Evolutionary conservation across 83 land plant species (phyloP).

Genomic region (Picea abies): DNA sequence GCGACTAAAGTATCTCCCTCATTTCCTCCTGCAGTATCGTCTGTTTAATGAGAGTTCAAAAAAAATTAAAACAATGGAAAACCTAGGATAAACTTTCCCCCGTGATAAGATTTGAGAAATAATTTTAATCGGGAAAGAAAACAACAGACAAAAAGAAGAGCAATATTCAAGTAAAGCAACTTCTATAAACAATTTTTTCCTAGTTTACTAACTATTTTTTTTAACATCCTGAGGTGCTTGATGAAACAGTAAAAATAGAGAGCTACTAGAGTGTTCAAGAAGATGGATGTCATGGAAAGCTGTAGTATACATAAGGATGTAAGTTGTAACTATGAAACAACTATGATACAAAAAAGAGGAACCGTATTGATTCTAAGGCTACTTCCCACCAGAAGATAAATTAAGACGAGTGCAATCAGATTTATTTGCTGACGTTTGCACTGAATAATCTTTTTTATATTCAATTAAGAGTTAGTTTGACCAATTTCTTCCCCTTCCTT

Average conservation of each 20-base stretch:
- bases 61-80: not conserved
- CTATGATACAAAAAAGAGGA: too few species aligned
- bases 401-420: too few species aligned
- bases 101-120: not conserved
- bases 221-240: not conserved
- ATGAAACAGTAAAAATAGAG: not conserved
- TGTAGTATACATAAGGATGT: not conserved
- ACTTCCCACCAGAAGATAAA: too few species aligned
- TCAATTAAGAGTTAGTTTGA: too few species aligned
- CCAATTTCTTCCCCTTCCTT: too few species aligned
- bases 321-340: too few species aligned
- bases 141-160: not conserved
- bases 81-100: not conserved
- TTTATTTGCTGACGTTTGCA: too few species aligned
- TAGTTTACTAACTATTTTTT: not conserved
- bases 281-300: not conserved
- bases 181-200: not conserved
- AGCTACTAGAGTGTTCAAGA: not conserved
- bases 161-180: not conserved
- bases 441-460: too few species aligned
- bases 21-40: slow-evolving; percentile 17
- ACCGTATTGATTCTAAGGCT: too few species aligned
- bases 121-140: not conserved
- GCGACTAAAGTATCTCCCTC: slow-evolving; percentile 36
- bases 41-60: not conserved